Evolutionary conservation across 108 stramenopile genomes (phyloP), one percentile per base, ranked within the genome.

Genomic region (Schizochytrium sp.): DNA sequence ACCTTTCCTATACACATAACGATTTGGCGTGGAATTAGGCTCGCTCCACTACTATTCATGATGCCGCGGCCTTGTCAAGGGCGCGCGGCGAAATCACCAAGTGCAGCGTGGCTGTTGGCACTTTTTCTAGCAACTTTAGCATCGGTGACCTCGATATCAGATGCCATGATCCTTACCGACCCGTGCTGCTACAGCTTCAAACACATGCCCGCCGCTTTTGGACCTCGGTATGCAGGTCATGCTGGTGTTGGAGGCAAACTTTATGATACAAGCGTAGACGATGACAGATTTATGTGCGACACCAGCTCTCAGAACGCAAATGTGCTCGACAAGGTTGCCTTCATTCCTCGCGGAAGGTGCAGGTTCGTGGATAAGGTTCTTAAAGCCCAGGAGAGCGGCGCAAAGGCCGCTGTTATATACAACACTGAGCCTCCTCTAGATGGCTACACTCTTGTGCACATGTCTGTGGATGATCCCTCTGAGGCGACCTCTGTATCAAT

Each of bases 341-440:
- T 83, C 40, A 53, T 83, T 10, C 76, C 76, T 17, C 76, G 76
- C 53, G 76, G 76, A 40, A n/a, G 53, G 5, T 83, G 76, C 76
- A 46, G 76, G 1, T 83, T 83, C 47, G 76, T 55, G 1, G 76
- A 83, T 53, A 83, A 83, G 3, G 76, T 83, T 5, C 47, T 2
- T 38, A 49, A 55, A 28, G 76, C 76, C 2, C 76, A 83, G 40
- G 28, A 1, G 28, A 83, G 53, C 50, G 76, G 76, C 45, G 76
- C 76, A n/a, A 7, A 7, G 15, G 76, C 50, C 10, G 47, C 55
- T 10, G 2, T 83, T 38, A 53, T 83, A 53, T 83, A 83, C 28
- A 83, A 83, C 28, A 55, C 28, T 10, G 76, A 55, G 38, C 47
- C 53, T 10, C 50, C 50, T 0, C 50, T 55, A 13, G 47, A 83